A percentile compares a stretch with the other conserved stretches of the same genome.
Conservation (phyloP, 2,329 filamentous ascomycete species). For the Diaporthe sp. region DNA sequence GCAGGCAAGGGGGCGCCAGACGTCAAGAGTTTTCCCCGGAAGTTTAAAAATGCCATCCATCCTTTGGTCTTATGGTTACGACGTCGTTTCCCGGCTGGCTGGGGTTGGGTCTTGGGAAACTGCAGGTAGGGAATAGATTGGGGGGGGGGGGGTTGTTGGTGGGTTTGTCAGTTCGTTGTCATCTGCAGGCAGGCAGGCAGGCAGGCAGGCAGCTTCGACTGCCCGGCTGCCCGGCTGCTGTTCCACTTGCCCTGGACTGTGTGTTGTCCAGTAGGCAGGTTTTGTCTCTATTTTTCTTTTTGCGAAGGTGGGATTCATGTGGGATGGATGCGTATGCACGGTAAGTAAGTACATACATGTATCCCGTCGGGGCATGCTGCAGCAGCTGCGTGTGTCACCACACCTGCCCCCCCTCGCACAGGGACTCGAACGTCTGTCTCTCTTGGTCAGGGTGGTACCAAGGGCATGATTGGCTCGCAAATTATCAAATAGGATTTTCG, state of each 20-base stretch:
- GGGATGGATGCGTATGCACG: neutral
- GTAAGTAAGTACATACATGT: neutral
- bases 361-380: slow-evolving; percentile 5
- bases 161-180: slow-evolving; percentile 14
- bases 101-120: neutral
- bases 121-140: too few species aligned
- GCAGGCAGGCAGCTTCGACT: neutral
- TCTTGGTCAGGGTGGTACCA: neutral
- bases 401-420: neutral
- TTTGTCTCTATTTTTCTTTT: neutral
- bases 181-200: slow-evolving; percentile 14
- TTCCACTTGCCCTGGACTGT: neutral
- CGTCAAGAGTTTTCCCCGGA: neutral
- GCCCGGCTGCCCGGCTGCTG: neutral
- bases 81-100: slow-evolving; percentile 19
- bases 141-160: too few species aligned
- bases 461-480: slow-evolving; percentile 16
- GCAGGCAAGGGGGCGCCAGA: neutral
- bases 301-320: neutral
- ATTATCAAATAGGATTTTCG: slow-evolving; percentile 7
- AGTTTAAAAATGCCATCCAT: neutral
- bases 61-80: neutral
- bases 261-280: neutral
- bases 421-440: neutral
- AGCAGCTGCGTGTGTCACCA: neutral